Conservation (phyloP, 1,284 basidiomycete genomes). For the Anthracocystis panici-leucophaei region DNA sequence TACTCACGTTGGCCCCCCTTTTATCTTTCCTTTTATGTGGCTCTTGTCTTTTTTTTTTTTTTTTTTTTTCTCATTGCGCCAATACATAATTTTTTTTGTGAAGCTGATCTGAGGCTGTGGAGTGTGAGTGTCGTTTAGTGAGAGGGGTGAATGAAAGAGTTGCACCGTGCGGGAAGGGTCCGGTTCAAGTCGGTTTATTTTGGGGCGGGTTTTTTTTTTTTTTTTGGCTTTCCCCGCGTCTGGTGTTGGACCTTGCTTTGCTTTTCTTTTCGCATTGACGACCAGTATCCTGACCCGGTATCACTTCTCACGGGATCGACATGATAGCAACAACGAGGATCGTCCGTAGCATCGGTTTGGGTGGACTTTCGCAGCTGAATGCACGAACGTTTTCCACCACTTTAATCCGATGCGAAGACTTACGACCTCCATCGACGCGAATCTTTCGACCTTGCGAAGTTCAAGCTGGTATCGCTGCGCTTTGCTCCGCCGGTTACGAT, state of each 20-base stretch:
- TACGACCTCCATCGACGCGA: slow-evolving; percentile 19
- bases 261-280: too few species aligned
- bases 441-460: slow-evolving; percentile 14
- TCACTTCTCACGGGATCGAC: too few species aligned
- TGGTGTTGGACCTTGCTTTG: too few species aligned
- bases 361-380: not conserved
- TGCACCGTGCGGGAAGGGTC: too few species aligned
- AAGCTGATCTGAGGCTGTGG: not conserved
- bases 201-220: too few species aligned
- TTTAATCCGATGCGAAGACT: not conserved
- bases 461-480: slow-evolving; percentile 8
- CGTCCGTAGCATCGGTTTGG: too few species aligned
- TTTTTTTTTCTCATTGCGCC: slow-evolving; percentile 2
- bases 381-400: not conserved
- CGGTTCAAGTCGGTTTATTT: too few species aligned
- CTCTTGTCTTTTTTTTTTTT: not conserved
- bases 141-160: not conserved
- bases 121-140: not conserved
- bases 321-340: not conserved
- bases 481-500: slow-evolving; percentile 30
- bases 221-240: too few species aligned
- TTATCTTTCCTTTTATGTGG: not conserved
- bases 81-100: slow-evolving; percentile 27
- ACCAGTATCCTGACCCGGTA: too few species aligned
- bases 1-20: not conserved